A percentile compares a stretch with the other conserved stretches of the same genome.
Conservation (phyloP, 2,329 filamentous ascomycete genomes). For the Mycosphaerella sp. region DNA sequence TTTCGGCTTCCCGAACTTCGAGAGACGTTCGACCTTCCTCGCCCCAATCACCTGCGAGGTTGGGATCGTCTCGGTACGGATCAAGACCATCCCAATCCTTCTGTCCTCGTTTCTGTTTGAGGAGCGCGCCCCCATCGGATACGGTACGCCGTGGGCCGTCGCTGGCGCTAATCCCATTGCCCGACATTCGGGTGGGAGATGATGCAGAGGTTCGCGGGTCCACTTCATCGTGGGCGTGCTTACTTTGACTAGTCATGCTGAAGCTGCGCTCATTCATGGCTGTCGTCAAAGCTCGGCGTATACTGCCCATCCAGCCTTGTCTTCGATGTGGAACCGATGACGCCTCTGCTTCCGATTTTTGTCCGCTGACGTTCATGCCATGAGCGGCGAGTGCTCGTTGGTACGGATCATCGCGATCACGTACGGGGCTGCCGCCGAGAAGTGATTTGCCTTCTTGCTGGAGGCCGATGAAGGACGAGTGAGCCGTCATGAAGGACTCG, state of each 20-base stretch:
- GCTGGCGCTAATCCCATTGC: not conserved
- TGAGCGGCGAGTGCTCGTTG: constrained; percentile 27
- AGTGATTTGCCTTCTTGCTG: constrained; percentile 49
- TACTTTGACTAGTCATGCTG: constrained; percentile 24
- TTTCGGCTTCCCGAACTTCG: constrained; percentile 33
- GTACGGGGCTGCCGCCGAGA: constrained; percentile 39
- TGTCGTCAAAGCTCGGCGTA: constrained; percentile 30
- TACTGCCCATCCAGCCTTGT: constrained; percentile 30
- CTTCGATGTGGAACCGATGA: constrained; percentile 14
- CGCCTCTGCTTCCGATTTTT: constrained; percentile 7
- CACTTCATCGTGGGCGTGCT: constrained; percentile 1
- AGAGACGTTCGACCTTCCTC: constrained; percentile 17
- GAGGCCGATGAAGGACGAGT: constrained; percentile 44
- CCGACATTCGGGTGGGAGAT: constrained; percentile 22
- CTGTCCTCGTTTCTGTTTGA: constrained; percentile 38
- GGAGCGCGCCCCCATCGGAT: constrained; percentile 39
- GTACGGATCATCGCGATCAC: constrained; percentile 32
- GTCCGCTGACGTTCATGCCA: not conserved
- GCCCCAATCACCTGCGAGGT: constrained; percentile 34
- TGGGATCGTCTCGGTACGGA: constrained; percentile 31
- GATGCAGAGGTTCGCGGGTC: constrained; percentile 21
- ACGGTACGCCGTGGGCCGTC: constrained; percentile 37
- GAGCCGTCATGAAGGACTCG: constrained; percentile 48
- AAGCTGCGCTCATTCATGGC: constrained; percentile 30
- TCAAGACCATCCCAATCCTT: constrained; percentile 32